Evolutionary conservation across 176 grass and related monocot genomes (phyloP).

Genomic region (Themeda triandra): DNA sequence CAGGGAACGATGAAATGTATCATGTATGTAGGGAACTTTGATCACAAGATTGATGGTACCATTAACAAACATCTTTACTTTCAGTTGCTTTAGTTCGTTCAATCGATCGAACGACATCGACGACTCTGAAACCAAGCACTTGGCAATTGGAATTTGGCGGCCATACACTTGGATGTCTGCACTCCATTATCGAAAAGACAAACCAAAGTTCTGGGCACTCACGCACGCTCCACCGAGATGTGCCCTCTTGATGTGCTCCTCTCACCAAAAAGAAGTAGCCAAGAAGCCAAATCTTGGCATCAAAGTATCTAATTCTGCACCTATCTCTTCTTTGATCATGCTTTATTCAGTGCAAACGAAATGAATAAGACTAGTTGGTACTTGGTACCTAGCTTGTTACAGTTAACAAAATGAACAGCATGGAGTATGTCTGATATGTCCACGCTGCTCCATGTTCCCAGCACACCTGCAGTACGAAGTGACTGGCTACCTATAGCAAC

Average conservation of each 20-base stretch:
- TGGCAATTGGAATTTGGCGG: not conserved
- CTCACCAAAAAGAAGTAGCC: conserved; percentile 36
- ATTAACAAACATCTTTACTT: not conserved
- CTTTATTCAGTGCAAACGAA: not conserved
- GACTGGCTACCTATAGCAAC: conserved; percentile 26
- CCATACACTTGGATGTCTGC: not conserved
- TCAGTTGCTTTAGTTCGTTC: not conserved
- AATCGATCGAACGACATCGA: not conserved
- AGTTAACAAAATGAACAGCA: not conserved
- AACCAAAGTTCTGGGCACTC: not conserved
- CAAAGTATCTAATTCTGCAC: not conserved
- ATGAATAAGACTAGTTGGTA: not conserved
- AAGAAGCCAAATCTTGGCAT: conserved; percentile 30
- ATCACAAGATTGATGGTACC: not conserved
- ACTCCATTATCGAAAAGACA: conserved; percentile 8
- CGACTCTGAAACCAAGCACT: not conserved
- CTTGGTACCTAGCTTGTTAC: not conserved
- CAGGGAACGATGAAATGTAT: not conserved
- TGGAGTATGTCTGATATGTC: not conserved
- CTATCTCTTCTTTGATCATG: not conserved
- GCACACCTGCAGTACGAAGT: not conserved
- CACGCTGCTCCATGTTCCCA: not conserved
- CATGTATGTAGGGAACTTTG: not conserved
- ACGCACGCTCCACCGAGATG: not conserved
- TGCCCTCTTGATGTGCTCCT: conserved; percentile 27